These are phyloP conservation scores for Calonectria hawksworthii DNA, from an alignment of 2,329 filamentous ascomycete genomes.

Conservation along the genomic window DNA sequence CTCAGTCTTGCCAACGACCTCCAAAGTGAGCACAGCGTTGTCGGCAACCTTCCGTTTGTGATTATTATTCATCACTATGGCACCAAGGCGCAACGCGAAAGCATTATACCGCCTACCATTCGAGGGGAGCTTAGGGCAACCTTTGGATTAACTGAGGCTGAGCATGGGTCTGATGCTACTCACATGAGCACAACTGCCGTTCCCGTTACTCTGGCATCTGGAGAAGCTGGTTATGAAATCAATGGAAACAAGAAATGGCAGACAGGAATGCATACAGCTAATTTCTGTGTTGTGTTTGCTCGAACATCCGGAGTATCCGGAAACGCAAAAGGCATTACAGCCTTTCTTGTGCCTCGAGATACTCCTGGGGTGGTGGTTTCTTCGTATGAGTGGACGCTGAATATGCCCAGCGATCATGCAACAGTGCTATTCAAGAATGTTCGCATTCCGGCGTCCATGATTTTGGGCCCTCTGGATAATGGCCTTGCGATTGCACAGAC, in stretches of 20 bases:
- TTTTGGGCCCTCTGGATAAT: slow-evolving; percentile 24
- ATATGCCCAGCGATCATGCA: slow-evolving; percentile 37
- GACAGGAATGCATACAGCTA: slow-evolving; percentile 30
- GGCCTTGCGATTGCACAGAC: slow-evolving; percentile 36
- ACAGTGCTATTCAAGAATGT: slow-evolving; percentile 28
- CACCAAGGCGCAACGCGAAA: slow-evolving; percentile 13
- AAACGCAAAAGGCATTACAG: slow-evolving; percentile 32
- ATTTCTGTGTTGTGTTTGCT: slow-evolving; percentile 33
- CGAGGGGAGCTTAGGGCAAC: slow-evolving; percentile 21
- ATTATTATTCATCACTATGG: slow-evolving; percentile 35
- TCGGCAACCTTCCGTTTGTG: slow-evolving; percentile 32
- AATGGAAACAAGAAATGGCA: slow-evolving; percentile 39
- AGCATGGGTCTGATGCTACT: slow-evolving; percentile 35
- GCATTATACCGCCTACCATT: slow-evolving; percentile 28
- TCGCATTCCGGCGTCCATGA: slow-evolving; percentile 19
- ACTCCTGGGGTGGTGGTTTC: slow-evolving; percentile 20
- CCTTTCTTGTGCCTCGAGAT: slow-evolving; percentile 26
- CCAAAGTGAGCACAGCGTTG: slow-evolving; percentile 35
- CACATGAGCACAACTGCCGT: slow-evolving; percentile 32
- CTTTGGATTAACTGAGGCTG: slow-evolving; percentile 34
- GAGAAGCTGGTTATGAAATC: slow-evolving; percentile 26
- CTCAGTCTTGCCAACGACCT: slow-evolving; percentile 37
- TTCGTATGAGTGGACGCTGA: slow-evolving; percentile 36
- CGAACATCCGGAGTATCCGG: slow-evolving; percentile 31
- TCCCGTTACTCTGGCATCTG: slow-evolving; percentile 13